A percentile compares a stretch with the other conserved stretches of the same genome.
Evolutionary conservation across 2,329 filamentous ascomycete genomes (phyloP).

Genomic region (Penicillium frequentans): DNA sequence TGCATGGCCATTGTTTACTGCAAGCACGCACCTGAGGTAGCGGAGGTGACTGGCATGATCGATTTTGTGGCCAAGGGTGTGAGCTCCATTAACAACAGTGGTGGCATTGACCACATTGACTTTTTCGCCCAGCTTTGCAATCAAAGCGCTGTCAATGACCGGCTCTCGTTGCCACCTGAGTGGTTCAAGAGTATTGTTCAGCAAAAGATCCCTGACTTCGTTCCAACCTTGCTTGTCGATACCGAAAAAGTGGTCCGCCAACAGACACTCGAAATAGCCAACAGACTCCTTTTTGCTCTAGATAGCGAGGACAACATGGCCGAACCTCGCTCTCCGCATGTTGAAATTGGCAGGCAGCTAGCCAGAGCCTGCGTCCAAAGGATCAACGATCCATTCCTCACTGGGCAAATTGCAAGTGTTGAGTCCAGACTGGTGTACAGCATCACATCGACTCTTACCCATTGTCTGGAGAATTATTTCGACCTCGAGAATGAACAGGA

Average conservation of each 20-base stretch:
- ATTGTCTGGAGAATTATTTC: constrained; percentile 42
- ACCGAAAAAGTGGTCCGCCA: constrained; percentile 48
- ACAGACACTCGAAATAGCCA: constrained; percentile 46
- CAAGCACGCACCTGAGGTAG: constrained; percentile 35
- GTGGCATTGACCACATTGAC: constrained; percentile 49
- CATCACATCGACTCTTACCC: constrained; percentile 38
- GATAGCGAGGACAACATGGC: constrained; percentile 23
- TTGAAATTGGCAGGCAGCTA: constrained; percentile 33
- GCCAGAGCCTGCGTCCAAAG: constrained; percentile 32
- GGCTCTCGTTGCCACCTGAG: constrained; percentile 31
- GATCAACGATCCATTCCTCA: constrained; percentile 33
- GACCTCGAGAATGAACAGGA: constrained; percentile 36
- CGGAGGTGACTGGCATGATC: constrained; percentile 40
- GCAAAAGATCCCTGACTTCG: constrained; percentile 50
- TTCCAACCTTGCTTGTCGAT: constrained; percentile 54
- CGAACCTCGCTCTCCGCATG: constrained; percentile 25
- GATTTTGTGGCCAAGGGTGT: constrained; percentile 47
- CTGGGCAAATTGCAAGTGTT: constrained; percentile 24
- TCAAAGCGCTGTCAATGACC: constrained; percentile 33
- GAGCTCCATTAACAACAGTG: constrained; percentile 49
- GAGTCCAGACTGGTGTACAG: constrained; percentile 38
- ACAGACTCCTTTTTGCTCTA: constrained; percentile 43
- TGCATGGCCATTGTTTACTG: constrained; percentile 59
- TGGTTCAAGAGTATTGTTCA: constrained; percentile 40
- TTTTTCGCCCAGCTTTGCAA: constrained; percentile 56